Evolutionary conservation across 176 grass and related monocot genomes (phyloP).

Genomic region (Neostapfia colusana): DNA sequence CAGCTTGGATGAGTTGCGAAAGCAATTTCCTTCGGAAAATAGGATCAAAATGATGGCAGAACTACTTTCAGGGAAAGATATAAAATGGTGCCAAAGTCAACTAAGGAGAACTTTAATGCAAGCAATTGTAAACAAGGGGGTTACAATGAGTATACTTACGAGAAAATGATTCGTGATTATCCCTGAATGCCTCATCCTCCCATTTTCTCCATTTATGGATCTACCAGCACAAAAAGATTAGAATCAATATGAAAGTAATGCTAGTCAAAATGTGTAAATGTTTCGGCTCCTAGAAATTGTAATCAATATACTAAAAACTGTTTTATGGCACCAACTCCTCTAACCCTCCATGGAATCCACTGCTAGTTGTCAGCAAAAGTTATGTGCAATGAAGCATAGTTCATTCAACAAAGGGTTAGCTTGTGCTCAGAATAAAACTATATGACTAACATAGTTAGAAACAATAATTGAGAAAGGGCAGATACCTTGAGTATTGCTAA

Average conservation of each 20-base stretch:
- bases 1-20: slow-evolving; percentile 2
- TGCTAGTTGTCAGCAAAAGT: not conserved
- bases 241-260: not conserved
- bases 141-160: slow-evolving; percentile 43
- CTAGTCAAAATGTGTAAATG: not conserved
- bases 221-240: slow-evolving; percentile 50
- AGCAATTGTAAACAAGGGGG: not conserved
- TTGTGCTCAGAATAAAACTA: not conserved
- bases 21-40: not conserved
- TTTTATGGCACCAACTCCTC: not conserved
- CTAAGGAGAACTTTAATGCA: slow-evolving; percentile 15
- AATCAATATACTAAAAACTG: not conserved
- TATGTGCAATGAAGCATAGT: not conserved
- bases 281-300: not conserved
- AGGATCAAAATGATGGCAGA: not conserved
- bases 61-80: not conserved
- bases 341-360: slow-evolving; percentile 7
- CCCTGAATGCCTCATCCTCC: slow-evolving; percentile 93
- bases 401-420: not conserved
- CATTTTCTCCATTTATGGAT: slow-evolving; percentile 96
- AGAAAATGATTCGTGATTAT: slow-evolving; percentile 73
- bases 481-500: slow-evolving; percentile 90
- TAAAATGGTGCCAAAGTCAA: not conserved
- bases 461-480: not conserved
- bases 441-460: not conserved